These are phyloP conservation scores for Xylaria bambusicola DNA, from an alignment of 495 filamentous ascomycete genomes.

Conservation along the genomic window DNA sequence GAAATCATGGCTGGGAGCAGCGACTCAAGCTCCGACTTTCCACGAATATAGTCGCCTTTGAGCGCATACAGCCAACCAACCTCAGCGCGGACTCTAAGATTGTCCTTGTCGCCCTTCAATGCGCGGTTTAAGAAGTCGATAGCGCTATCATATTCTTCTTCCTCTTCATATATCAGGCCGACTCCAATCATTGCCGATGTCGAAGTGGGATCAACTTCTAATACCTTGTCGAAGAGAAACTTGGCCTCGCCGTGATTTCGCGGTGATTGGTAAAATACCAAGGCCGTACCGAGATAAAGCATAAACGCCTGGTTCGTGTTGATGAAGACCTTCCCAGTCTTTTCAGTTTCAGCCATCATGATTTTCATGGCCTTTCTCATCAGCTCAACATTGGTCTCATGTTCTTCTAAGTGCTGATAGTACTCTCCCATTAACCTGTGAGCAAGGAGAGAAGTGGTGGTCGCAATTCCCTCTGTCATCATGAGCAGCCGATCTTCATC, in stretches of 20 bases:
- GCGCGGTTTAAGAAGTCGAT: constrained; percentile 77
- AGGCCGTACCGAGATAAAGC: constrained; percentile 73
- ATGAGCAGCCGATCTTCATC: constrained; percentile 73
- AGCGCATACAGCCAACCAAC: constrained; percentile 87
- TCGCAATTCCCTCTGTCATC: constrained; percentile 81
- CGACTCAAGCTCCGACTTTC: constrained; percentile 65
- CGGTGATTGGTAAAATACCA: constrained; percentile 86
- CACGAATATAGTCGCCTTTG: constrained; percentile 68
- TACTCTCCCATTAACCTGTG: constrained; percentile 84
- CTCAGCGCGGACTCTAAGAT: constrained; percentile 77
- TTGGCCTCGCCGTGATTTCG: constrained; percentile 88
- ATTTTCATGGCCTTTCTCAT: constrained; percentile 70
- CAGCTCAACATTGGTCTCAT: constrained; percentile 78
- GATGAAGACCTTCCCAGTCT: constrained; percentile 64
- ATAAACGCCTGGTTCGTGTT: constrained; percentile 73
- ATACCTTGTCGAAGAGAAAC: constrained; percentile 73
- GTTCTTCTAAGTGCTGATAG: constrained; percentile 82
- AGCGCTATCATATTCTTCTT: constrained; percentile 80
- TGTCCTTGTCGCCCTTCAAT: constrained; percentile 64
- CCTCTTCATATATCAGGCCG: constrained; percentile 87
- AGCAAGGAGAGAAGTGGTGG: constrained; percentile 74
- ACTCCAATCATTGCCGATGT: constrained; percentile 84
- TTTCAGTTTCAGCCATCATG: constrained; percentile 57
- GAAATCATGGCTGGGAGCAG: constrained; percentile 56
- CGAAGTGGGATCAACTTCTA: constrained; percentile 68